Conservation (phyloP, 2,329 filamentous ascomycete species). For the Sclerotinia glacialis region DNA sequence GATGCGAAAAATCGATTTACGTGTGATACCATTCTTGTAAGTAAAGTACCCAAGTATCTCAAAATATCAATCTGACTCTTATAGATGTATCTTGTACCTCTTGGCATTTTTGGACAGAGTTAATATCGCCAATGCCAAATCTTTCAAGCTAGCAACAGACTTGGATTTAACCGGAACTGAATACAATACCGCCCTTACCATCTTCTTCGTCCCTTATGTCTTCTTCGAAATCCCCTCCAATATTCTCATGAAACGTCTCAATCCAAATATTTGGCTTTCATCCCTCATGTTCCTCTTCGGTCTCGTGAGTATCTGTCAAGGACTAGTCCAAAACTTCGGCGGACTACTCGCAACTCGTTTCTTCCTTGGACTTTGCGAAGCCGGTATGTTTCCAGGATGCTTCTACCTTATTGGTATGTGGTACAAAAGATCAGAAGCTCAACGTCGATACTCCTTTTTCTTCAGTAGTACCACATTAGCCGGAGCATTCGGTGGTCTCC, state of each 20-base stretch:
- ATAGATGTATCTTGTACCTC: conserved; percentile 60
- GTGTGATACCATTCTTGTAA: conserved; percentile 67
- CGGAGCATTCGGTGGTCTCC: conserved; percentile 80
- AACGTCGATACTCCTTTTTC: conserved; percentile 91
- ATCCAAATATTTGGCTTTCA: conserved; percentile 69
- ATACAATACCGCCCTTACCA: conserved; percentile 74
- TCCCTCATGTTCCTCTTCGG: conserved; percentile 73
- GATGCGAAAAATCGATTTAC: conserved; percentile 67
- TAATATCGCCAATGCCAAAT: conserved; percentile 75
- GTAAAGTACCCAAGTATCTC: background rate
- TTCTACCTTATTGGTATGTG: conserved; percentile 80
- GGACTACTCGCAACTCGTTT: conserved; percentile 79
- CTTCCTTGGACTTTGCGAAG: conserved; percentile 76
- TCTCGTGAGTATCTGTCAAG: conserved; percentile 38
- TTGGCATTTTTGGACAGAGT: conserved; percentile 69
- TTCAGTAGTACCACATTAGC: conserved; percentile 79
- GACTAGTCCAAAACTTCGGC: conserved; percentile 60
- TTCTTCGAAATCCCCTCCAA: conserved; percentile 71
- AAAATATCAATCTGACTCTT: background rate
- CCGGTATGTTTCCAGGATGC: conserved; percentile 73
- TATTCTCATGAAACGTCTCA: conserved; percentile 65
- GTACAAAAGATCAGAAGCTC: conserved; percentile 84
- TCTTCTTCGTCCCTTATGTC: conserved; percentile 80
- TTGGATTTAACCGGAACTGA: conserved; percentile 56
- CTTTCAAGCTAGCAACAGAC: conserved; percentile 63